Evolutionary conservation across 805 yeast species (phyloP).

Genomic region (Scheffersomyces ergatensis): DNA sequence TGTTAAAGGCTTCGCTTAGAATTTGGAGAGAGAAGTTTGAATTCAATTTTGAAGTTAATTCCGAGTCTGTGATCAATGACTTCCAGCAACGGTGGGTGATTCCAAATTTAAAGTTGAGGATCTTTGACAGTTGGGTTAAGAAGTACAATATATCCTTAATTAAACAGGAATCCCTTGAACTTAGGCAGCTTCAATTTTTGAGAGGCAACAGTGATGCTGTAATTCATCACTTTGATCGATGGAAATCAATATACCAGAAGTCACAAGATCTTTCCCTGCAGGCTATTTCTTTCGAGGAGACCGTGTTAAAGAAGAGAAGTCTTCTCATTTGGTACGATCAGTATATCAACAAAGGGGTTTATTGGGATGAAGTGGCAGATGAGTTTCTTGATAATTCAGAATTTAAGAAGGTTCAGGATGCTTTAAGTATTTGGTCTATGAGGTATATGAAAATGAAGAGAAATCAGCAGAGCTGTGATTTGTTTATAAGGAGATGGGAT

Average conservation of each 20-base stretch:
- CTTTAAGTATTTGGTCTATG: constrained; percentile 35
- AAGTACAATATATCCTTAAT: constrained; percentile 13
- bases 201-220: not conserved
- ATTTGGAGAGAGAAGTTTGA: constrained; percentile 23
- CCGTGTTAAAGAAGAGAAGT: constrained; percentile 21
- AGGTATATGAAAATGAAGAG: constrained; percentile 30
- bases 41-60: constrained; percentile 16
- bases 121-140: constrained; percentile 19
- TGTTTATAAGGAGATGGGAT: constrained; percentile 33
- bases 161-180: constrained; percentile 7
- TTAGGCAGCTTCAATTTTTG: constrained; percentile 5
- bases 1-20: constrained; percentile 4
- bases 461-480: constrained; percentile 32
- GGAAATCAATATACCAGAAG: constrained; percentile 3
- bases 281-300: constrained; percentile 16
- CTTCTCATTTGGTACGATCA: constrained; percentile 34
- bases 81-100: constrained; percentile 13
- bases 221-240: constrained; percentile 1
- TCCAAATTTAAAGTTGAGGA: constrained; percentile 9
- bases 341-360: constrained; percentile 17
- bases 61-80: constrained; percentile 12
- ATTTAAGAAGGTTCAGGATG: constrained; percentile 20
- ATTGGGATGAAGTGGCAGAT: constrained; percentile 28
- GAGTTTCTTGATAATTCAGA: constrained; percentile 26
- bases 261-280: constrained; percentile 1